Evolutionary conservation across 1,139 yeast species (phyloP).

Genomic region (Wickerhamomyces sp.): DNA sequence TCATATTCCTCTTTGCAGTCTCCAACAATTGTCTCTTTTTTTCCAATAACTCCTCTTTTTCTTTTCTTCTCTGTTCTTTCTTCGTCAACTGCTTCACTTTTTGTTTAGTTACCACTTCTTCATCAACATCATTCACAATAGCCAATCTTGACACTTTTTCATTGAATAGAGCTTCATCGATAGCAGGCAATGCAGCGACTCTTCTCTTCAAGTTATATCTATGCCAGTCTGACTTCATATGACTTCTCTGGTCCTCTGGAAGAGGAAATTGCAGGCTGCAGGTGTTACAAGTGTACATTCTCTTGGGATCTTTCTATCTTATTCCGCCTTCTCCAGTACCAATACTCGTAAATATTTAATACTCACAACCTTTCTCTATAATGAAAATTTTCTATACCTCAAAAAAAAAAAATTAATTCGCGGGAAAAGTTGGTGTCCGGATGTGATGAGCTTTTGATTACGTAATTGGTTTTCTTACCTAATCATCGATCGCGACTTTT

Average conservation of each 20-base stretch:
- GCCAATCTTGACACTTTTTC: constrained; percentile 55
- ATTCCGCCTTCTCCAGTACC: neutral
- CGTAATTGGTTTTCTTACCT: too few relatives aligned
- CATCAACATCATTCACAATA: constrained; percentile 34
- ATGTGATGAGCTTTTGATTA: neutral
- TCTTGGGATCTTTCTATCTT: neutral
- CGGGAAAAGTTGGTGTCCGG: neutral
- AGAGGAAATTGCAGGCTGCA: constrained; percentile 75
- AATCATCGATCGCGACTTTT: too few relatives aligned
- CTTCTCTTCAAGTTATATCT: constrained; percentile 89
- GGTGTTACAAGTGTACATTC: constrained; percentile 77
- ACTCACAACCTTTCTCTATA: neutral
- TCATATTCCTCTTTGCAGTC: constrained; percentile 54
- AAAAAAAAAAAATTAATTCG: neutral
- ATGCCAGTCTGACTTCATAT: constrained; percentile 91
- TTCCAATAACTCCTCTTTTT: constrained; percentile 58
- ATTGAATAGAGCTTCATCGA: constrained; percentile 70
- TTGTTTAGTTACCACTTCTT: constrained; percentile 31
- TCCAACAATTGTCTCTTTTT: constrained; percentile 59
- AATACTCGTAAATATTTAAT: neutral
- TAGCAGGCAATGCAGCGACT: constrained; percentile 83
- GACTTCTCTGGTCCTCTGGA: constrained; percentile 78
- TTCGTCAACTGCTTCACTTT: constrained; percentile 50
- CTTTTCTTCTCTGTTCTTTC: constrained; percentile 59
- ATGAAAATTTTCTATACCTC: too few relatives aligned